These are phyloP conservation scores for Clonostachys rosea DNA, from an alignment of 2,329 filamentous ascomycete species.

Conservation along the genomic window DNA sequence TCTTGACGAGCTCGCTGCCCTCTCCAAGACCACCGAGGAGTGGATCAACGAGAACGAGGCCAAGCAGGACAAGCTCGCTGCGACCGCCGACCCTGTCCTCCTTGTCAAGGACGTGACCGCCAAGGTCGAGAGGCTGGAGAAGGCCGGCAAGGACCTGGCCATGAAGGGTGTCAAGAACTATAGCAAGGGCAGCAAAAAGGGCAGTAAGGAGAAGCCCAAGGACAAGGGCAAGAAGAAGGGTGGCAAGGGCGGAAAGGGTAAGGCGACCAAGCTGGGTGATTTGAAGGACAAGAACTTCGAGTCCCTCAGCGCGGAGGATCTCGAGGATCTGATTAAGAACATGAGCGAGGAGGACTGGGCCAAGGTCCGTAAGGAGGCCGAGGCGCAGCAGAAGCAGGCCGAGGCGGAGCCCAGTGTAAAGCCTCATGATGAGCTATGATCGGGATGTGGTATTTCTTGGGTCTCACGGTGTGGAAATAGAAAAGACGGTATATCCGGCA, in stretches of 20 bases:
- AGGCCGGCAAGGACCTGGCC: conserved; percentile 64
- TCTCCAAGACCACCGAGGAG: conserved; percentile 55
- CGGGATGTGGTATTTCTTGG: not conserved
- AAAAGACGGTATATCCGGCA: not conserved
- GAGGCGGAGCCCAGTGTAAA: conserved; percentile 18
- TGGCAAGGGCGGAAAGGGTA: conserved; percentile 22
- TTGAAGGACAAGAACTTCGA: conserved; percentile 20
- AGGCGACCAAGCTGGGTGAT: conserved; percentile 33
- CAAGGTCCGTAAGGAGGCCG: conserved; percentile 20
- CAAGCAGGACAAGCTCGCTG: conserved; percentile 65
- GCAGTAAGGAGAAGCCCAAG: conserved; percentile 40
- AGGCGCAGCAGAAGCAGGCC: conserved; percentile 16
- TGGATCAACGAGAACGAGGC: conserved; percentile 74
- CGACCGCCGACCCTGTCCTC: conserved; percentile 71
- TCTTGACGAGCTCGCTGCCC: conserved; percentile 57
- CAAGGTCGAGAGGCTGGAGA: conserved; percentile 67
- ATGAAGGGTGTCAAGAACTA: conserved; percentile 61
- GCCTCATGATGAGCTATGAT: conserved; percentile 9
- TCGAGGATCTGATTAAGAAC: conserved; percentile 42
- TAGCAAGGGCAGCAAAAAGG: conserved; percentile 39
- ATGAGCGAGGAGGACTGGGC: conserved; percentile 8
- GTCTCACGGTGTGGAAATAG: not conserved
- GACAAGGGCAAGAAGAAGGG: conserved; percentile 27
- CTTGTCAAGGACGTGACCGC: conserved; percentile 66
- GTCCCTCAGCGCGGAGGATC: conserved; percentile 18